Evolutionary conservation across 495 filamentous ascomycete genomes (phyloP), one percentile per base, ranked within the genome.

Genomic region (Aspergillus affinis): DNA sequence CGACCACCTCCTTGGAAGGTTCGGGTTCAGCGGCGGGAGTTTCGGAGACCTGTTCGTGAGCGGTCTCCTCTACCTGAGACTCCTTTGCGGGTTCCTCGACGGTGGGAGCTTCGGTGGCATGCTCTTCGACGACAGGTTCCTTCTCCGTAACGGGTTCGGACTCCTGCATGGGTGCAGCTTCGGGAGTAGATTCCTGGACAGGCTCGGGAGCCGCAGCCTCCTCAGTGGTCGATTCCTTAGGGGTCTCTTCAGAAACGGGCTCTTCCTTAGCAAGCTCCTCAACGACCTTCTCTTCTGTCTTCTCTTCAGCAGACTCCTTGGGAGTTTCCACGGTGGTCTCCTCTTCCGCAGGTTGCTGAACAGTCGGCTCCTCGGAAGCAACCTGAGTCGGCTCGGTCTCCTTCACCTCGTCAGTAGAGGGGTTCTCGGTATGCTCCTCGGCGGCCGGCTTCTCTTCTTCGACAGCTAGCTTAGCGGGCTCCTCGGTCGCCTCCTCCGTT

Each of bases 251-350:
- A 23, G 54, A 5, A 7, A 49, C 26, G 2, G 62, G 54, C 23
- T 68, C 61, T 36, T 63, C 63, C 1, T 54, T 57, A 6, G 55
- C 54, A 13, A 52, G 57, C 49, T 59, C 58, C 47, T 64, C 63
- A 9, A 48, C 60, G 8, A 50, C 55, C 20, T 51, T 47, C 49
- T 63, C 61, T 13, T 61, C 58, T 9, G 47, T 29, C 17, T 61
- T 56, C 45, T 68, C 65, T 15, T 18, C 26, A 17, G 26, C 17
- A 50, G 26, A 17, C 19, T 53, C 51, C 48, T 51, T 51, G 10
- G 55, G 20, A 21, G 60, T 54, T 23, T 62, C 55, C 3, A 21
- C 26, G 2, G 15, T 20, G 13, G 44, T 50, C 30, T 54, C 45
- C 61, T 49, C 32, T 36, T 36, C 36, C 36, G 36, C 15, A 15